phyloP scores from a whole-genome alignment of 495 filamentous ascomycete genomes.

The Neurospora sp. region DNA sequence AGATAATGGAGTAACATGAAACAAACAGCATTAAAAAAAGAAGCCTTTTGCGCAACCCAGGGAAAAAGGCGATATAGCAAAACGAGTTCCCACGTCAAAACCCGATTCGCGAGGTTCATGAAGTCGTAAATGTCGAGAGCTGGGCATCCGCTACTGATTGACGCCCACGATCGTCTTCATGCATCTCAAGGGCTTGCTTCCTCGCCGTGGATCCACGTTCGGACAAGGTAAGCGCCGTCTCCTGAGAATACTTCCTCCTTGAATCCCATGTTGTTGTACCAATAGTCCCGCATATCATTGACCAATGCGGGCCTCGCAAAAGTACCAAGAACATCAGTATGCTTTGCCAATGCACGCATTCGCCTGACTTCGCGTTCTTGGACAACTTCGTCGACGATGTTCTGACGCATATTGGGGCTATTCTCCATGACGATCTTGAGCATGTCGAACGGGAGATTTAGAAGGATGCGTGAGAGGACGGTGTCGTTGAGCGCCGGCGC shows the following conservation, averaged over 20 bases:
- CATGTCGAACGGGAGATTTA: slow-evolving; percentile 52
- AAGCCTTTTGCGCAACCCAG: neutral
- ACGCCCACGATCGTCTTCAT: neutral
- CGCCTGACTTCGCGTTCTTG: slow-evolving; percentile 48
- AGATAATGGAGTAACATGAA: slow-evolving; percentile 8
- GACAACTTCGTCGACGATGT: slow-evolving; percentile 42
- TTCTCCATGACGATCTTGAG: slow-evolving; percentile 48
- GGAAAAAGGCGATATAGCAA: neutral
- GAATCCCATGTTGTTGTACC: slow-evolving; percentile 29
- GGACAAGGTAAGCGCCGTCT: slow-evolving; percentile 19
- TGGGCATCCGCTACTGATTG: neutral
- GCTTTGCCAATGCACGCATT: slow-evolving; percentile 23
- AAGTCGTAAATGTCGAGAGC: slow-evolving; percentile 10
- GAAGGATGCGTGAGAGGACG: slow-evolving; percentile 48
- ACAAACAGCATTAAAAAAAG: slow-evolving; percentile 5
- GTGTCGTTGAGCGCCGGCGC: slow-evolving; percentile 11
- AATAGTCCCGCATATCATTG: slow-evolving; percentile 10
- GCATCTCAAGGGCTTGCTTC: neutral
- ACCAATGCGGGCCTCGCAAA: slow-evolving; percentile 14
- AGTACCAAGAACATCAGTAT: slow-evolving; percentile 11
- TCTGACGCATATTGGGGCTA: slow-evolving; percentile 27
- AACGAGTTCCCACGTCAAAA: slow-evolving; percentile 4
- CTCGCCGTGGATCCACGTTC: slow-evolving; percentile 12
- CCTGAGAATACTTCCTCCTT: slow-evolving; percentile 30
- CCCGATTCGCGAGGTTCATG: slow-evolving; percentile 13